These are phyloP conservation scores for Rhododendron ferrugineum DNA, from an alignment of 148 eudicot species.

Conservation along the genomic window DNA sequence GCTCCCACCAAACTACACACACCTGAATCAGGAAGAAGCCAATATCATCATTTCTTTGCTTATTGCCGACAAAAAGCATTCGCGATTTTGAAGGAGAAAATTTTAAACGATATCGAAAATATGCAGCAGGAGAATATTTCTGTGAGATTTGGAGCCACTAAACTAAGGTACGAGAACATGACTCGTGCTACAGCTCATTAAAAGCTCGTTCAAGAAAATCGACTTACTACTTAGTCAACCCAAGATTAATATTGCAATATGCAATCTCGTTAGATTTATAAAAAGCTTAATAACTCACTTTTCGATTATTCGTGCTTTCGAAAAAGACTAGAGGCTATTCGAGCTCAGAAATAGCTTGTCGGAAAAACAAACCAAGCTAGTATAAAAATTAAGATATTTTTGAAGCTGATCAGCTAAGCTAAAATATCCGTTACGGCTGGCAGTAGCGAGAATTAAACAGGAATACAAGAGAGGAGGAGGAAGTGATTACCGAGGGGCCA, in stretches of 20 bases:
- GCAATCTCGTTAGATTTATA: not conserved
- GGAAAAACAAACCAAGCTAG: not conserved
- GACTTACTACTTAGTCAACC: not conserved
- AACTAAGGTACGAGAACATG: not conserved
- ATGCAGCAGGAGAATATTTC: not conserved
- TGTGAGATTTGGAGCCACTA: not conserved
- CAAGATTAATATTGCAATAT: not conserved
- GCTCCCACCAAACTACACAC: conserved; percentile 35
- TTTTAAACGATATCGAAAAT: not conserved
- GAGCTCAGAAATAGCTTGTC: not conserved
- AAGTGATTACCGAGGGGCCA: conserved; percentile 35
- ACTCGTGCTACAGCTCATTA: not conserved
- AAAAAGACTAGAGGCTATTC: not conserved
- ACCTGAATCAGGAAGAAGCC: conserved; percentile 15
- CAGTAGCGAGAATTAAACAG: not conserved
- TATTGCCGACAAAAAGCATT: not conserved
- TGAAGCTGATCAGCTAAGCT: not conserved
- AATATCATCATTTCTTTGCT: not conserved
- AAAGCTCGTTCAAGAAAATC: not conserved
- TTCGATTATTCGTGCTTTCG: not conserved
- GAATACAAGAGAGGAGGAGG: not conserved
- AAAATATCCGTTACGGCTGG: not conserved
- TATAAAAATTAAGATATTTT: not conserved
- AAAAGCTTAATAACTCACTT: not conserved
- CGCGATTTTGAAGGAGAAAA: not conserved